Conservation (phyloP, 768 basidiomycete genomes). For the Amanita jacksonii region DNA sequence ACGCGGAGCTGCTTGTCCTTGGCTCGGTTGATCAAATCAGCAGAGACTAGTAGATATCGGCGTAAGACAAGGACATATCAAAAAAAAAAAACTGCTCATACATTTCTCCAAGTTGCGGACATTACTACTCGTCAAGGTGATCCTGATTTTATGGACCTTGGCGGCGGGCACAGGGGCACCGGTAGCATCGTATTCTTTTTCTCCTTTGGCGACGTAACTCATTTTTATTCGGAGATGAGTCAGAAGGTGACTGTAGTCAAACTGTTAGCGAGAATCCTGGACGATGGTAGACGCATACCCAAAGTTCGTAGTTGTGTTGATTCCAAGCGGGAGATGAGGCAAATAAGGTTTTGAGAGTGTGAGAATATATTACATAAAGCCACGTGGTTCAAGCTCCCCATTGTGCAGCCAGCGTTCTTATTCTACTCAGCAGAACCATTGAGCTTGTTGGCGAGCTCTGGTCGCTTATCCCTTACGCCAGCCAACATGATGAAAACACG, state of each 20-base stretch:
- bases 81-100: slow-evolving; percentile 33
- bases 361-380: slow-evolving; percentile 20
- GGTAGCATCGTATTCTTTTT: slow-evolving; percentile 95
- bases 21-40: slow-evolving; percentile 94
- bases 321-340: slow-evolving; percentile 15
- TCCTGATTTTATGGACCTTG: slow-evolving; percentile 98
- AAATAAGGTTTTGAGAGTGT: slow-evolving; percentile 29
- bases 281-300: slow-evolving; percentile 24
- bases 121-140: slow-evolving; percentile 97
- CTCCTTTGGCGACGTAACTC: slow-evolving; percentile 99
- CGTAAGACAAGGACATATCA: background rate
- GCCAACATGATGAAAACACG: slow-evolving; percentile 41
- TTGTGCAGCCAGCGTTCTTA: too few species aligned
- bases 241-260: slow-evolving; percentile 64
- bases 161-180: slow-evolving; percentile 77
- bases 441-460: too few species aligned
- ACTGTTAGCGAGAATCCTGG: background rate
- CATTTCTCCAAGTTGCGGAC: slow-evolving; percentile 99
- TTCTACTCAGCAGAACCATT: too few species aligned
- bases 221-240: slow-evolving; percentile 60
- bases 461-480: slow-evolving; percentile 14
- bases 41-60: slow-evolving; percentile 65
- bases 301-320: slow-evolving; percentile 38
- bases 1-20: slow-evolving; percentile 99
- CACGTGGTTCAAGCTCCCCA: too few species aligned